Base-by-base conservation (phyloP, 1,139 yeast species). In the Starmera stellimalicola region DNA sequence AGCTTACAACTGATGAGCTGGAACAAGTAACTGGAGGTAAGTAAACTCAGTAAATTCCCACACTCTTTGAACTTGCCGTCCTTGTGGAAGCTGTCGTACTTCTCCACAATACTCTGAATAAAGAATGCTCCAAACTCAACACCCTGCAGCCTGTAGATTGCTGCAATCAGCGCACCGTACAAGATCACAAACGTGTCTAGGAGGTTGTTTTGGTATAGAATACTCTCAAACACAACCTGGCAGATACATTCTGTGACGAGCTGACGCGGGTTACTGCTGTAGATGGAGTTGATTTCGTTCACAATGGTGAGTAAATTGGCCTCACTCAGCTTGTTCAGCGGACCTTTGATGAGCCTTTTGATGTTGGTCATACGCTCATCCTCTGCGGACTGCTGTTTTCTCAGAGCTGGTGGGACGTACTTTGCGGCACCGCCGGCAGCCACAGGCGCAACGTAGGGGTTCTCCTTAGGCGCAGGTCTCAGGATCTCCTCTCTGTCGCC, bases 91-190 rank as follows among this genome's bases (percentile, higher is more conserved):
- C 43, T 48, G 38, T 72, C 75, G 54, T 75, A 76, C 37, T 63
- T 67, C 45, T 84, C 95, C 19, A 88, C 81, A 35, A 84, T 55
- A 0, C 73, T 67, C 52, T 93, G 98, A 25, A 88, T 65, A 43
- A 87, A 80, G 46, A 65, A 73, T 0, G 97, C 98, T 36, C 95
- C 97, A 56, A 87, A 82, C 42, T 85, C 95, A 24, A 79, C 74
- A 15, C 98, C 98, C 50, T 83, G 81, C 8, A 77, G 51, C 41
- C 82, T 70, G 58, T 82, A 87, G 19, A 91, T 55, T 1, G 95
- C 81, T 14, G 78, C 77, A 4, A 79, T 72, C 11, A 87, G 65
- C 7, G 87, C 78, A 1, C 95, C 83, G 57, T 88, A 91, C 28
- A 84, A 65, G 42, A 82, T 70, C 26, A 88, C 74, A 55, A 85